phyloP scores from a whole-genome alignment of 805 yeast genomes.

The Ogataea wickerhamii region DNA sequence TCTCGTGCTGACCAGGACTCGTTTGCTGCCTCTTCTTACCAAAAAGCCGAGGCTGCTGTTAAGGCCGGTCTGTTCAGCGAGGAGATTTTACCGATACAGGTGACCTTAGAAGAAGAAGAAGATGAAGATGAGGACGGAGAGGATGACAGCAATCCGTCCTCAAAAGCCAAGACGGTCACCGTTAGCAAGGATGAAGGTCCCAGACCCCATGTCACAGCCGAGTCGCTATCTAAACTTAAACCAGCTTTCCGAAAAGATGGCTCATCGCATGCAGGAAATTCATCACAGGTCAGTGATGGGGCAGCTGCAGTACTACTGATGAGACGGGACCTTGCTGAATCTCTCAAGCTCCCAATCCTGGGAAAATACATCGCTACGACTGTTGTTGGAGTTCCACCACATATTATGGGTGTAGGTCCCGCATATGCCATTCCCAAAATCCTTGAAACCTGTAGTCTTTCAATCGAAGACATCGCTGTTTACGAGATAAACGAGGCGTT shows the following conservation, averaged over 20 bases:
- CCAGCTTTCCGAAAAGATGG: conserved; percentile 89
- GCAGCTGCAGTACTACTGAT: conserved; percentile 86
- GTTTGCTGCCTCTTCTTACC: conserved; percentile 84
- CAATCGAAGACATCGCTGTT: conserved; percentile 62
- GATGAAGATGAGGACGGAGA: conserved; percentile 57
- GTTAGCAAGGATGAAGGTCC: conserved; percentile 67
- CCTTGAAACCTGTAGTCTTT: conserved; percentile 42
- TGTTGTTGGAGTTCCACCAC: conserved; percentile 93
- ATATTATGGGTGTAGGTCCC: conserved; percentile 97
- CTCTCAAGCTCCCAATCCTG: conserved; percentile 62
- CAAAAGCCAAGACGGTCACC: conserved; percentile 25
- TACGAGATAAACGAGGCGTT: conserved; percentile 96
- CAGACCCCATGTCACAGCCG: conserved; percentile 79
- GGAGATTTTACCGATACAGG: conserved; percentile 80
- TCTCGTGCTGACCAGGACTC: conserved; percentile 74
- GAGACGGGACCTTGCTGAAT: conserved; percentile 81
- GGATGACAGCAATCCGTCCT: conserved; percentile 11
- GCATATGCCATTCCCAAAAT: conserved; percentile 91
- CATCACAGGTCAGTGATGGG: conserved; percentile 95
- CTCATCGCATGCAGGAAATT: conserved; percentile 90
- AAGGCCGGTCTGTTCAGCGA: conserved; percentile 71
- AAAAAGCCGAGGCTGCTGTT: conserved; percentile 78
- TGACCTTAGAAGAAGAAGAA: conserved; percentile 51
- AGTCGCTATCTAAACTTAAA: conserved; percentile 65
- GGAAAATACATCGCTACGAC: conserved; percentile 80